Conservation (phyloP, 2,329 filamentous ascomycete species). For the Fusarium equiseti region DNA sequence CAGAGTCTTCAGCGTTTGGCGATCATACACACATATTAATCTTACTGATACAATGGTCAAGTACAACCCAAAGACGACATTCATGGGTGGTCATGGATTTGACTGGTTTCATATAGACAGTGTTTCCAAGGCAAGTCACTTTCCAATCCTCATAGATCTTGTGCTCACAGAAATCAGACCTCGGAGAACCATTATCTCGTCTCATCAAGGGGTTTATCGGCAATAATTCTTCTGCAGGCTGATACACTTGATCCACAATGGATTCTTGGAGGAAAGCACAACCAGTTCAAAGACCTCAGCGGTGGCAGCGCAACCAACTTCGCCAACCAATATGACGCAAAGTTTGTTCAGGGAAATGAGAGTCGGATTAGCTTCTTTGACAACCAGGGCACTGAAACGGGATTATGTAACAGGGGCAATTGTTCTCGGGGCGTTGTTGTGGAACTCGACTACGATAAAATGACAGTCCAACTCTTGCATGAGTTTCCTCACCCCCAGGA, state of each 20-base stretch:
- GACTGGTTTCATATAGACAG: slow-evolving; percentile 49
- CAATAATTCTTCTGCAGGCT: slow-evolving; percentile 48
- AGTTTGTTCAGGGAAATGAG: slow-evolving; percentile 60
- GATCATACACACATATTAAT: slow-evolving; percentile 41
- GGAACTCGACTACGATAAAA: slow-evolving; percentile 59
- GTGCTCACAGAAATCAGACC: slow-evolving; percentile 31
- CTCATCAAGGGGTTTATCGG: slow-evolving; percentile 49
- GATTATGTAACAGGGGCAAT: slow-evolving; percentile 21
- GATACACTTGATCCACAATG: slow-evolving; percentile 49
- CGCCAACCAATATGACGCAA: slow-evolving; percentile 63
- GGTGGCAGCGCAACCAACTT: slow-evolving; percentile 52
- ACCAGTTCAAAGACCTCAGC: slow-evolving; percentile 51
- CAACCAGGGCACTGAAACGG: slow-evolving; percentile 53
- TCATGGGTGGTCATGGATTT: slow-evolving; percentile 42
- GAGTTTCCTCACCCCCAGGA: slow-evolving; percentile 64
- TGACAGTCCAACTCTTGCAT: slow-evolving; percentile 61
- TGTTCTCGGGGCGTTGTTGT: slow-evolving; percentile 49
- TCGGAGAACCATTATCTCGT: slow-evolving; percentile 52
- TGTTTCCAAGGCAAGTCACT: slow-evolving; percentile 41
- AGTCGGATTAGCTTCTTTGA: slow-evolving; percentile 65
- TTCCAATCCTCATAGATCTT: not conserved
- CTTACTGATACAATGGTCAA: slow-evolving; percentile 38
- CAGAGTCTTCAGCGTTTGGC: slow-evolving; percentile 43
- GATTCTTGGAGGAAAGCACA: slow-evolving; percentile 52
- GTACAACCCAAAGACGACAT: slow-evolving; percentile 35